A percentile compares a stretch with the other conserved stretches of the same genome.
Conservation (phyloP, 148 eudicot species). For the Selenicereus undatus region DNA sequence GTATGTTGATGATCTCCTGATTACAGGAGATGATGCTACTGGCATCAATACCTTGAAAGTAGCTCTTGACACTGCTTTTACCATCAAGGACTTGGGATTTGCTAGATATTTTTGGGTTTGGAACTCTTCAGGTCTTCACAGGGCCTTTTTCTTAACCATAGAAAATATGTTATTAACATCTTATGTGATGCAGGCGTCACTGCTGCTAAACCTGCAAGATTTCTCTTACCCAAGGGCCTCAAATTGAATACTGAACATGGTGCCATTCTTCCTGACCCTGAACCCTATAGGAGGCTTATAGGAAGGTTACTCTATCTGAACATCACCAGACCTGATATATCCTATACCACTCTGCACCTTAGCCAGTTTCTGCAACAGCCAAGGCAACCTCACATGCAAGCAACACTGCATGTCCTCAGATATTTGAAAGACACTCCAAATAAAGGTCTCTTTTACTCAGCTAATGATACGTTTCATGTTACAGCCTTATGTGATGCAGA, state of each 20-base stretch:
- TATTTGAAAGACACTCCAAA: too few species aligned
- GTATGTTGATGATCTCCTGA: not conserved
- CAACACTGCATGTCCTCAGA: too few species aligned
- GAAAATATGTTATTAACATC: not conserved
- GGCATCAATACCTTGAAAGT: not conserved
- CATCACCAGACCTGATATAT: too few species aligned
- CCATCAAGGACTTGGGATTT: not conserved
- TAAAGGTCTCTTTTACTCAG: too few species aligned
- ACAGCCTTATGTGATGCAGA: too few species aligned
- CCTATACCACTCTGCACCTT: too few species aligned
- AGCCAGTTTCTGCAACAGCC: not conserved
- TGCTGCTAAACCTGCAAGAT: not conserved
- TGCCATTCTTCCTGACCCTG: too few species aligned
- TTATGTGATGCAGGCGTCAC: not conserved
- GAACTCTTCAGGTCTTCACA: not conserved
- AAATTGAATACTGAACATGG: too few species aligned
- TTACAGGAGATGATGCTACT: not conserved
- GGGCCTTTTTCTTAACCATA: not conserved
- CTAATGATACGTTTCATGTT: too few species aligned
- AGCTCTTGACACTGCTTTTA: not conserved
- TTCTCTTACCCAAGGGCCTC: too few species aligned
- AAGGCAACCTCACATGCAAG: not conserved
- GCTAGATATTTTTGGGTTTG: not conserved
- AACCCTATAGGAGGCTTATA: too few species aligned
- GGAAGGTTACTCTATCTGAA: too few species aligned